Evolutionary conservation across 768 basidiomycete genomes (phyloP).

Genomic region (Psilocybe cubensis): DNA sequence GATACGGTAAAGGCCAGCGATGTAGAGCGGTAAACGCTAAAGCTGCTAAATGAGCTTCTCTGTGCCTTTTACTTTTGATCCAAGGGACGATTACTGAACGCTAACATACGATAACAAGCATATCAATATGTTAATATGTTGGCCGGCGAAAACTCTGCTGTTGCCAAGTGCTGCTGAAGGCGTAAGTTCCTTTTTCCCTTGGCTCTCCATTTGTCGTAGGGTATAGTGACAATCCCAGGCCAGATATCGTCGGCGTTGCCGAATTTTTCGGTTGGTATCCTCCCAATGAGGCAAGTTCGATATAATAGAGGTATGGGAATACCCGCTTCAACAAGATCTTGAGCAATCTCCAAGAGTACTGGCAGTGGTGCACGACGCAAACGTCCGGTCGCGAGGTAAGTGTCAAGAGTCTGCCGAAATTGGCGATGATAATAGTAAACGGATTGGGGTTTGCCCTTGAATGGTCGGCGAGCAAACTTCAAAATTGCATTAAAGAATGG

Average conservation of each 20-base stretch:
- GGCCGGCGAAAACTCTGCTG: no score
- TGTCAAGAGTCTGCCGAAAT: background rate
- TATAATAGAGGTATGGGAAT: constrained; percentile 21
- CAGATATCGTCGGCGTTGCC: background rate
- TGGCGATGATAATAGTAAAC: background rate
- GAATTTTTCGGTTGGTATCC: background rate
- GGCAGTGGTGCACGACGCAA: constrained; percentile 1
- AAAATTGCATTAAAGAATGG: constrained; percentile 71
- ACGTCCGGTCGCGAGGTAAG: background rate
- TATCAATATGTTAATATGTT: no score
- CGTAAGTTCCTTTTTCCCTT: no score
- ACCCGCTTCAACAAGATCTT: constrained; percentile 19
- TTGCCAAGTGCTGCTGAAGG: no score
- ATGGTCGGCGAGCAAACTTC: constrained; percentile 37
- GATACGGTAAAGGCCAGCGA: no score
- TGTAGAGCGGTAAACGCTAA: no score
- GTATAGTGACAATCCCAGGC: background rate
- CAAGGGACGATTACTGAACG: no score
- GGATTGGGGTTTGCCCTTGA: background rate
- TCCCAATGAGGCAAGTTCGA: constrained; percentile 20
- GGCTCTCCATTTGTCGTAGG: no score
- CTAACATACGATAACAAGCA: no score
- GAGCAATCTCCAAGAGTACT: constrained; percentile 15
- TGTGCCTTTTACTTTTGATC: no score
- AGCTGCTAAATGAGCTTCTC: no score